Evolutionary conservation across 164 flowering plant genomes (phyloP).

Genomic region (Tinospora cordifolia): DNA sequence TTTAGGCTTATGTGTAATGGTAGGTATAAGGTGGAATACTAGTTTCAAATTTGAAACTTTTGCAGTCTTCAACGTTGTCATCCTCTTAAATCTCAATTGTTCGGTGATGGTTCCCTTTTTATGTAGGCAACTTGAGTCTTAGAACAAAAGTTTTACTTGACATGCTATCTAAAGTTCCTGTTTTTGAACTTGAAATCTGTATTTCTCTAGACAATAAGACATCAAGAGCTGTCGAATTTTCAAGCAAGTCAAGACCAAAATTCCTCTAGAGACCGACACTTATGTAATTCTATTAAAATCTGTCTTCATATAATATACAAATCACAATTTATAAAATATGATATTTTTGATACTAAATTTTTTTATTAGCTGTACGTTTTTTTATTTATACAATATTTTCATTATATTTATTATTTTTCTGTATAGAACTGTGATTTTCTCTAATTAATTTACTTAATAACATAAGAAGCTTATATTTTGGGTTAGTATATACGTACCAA

Average conservation of each 20-base stretch:
- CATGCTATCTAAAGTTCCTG: constrained; percentile 28
- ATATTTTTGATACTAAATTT: too few relatives aligned
- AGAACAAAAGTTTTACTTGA: constrained; percentile 30
- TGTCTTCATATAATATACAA: too few relatives aligned
- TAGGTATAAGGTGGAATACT: background rate
- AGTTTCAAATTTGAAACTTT: background rate
- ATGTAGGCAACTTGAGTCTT: constrained; percentile 10
- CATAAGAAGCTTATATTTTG: too few relatives aligned
- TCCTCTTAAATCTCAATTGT: background rate
- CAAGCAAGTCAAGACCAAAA: constrained; percentile 43
- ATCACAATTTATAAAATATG: too few relatives aligned
- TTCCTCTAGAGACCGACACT: constrained; percentile 53
- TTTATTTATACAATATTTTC: too few relatives aligned
- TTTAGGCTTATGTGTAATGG: background rate
- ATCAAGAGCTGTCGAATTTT: constrained; percentile 43
- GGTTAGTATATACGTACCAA: too few relatives aligned
- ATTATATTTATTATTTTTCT: too few relatives aligned
- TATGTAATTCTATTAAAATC: constrained; percentile 62
- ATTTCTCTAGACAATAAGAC: constrained; percentile 34
- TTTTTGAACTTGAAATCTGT: constrained; percentile 36
- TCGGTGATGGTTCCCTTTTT: constrained; percentile 16
- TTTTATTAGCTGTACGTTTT: too few relatives aligned
- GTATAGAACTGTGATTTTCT: too few relatives aligned
- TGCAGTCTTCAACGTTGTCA: background rate
- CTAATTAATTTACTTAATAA: too few relatives aligned